Conservation (phyloP, 73 alveolate genomes). For the Paramecium primaurelia region DNA sequence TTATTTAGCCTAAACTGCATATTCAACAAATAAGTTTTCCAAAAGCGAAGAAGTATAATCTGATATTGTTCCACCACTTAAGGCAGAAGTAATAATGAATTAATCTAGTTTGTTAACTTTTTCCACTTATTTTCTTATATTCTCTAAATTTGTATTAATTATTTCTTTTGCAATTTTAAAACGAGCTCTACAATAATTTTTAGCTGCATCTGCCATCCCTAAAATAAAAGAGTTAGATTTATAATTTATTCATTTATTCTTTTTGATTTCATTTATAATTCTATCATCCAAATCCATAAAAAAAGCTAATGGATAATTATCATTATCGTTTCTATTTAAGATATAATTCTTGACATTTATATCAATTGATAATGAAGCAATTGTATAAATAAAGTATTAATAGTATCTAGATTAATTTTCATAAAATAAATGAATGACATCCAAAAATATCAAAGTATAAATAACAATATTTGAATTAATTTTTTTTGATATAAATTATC, state of each 20-base stretch:
- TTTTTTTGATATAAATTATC: no score
- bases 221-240: not conserved
- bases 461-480: no score
- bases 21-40: conserved; percentile 29
- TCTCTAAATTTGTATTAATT: not conserved
- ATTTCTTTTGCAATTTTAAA: conserved; percentile 33
- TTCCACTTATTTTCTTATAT: conserved; percentile 32
- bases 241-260: not conserved
- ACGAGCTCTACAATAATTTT: conserved; percentile 38
- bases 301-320: not conserved
- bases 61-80: conserved; percentile 56
- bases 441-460: no score
- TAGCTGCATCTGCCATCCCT: conserved; percentile 3
- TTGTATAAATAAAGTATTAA: no score
- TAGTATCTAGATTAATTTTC: no score
- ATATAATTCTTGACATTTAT: not conserved
- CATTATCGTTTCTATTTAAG: not conserved
- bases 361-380: not conserved
- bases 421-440: no score
- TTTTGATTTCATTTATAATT: not conserved
- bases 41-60: conserved; percentile 29
- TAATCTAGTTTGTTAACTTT: not conserved
- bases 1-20: not conserved
- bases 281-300: not conserved
- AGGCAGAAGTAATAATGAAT: not conserved